These are phyloP conservation scores for Tremella mesenterica DNA, from an alignment of 768 basidiomycete genomes.

Conservation along the genomic window DNA sequence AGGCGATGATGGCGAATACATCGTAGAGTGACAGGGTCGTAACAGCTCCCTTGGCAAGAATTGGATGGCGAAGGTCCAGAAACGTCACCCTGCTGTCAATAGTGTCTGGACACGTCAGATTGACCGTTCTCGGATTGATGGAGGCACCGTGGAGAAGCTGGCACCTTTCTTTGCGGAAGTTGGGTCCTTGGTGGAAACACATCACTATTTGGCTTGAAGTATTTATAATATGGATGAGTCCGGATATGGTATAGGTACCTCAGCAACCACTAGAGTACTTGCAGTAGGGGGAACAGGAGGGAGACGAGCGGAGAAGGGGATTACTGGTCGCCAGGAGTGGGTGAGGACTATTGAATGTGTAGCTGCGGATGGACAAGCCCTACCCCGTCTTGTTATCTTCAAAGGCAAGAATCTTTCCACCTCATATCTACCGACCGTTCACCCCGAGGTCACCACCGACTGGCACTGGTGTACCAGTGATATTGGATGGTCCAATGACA, in stretches of 20 bases:
- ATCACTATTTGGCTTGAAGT: neutral
- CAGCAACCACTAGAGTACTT: neutral
- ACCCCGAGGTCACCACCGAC: neutral
- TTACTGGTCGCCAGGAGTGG: neutral
- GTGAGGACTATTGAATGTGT: slow-evolving; percentile 1
- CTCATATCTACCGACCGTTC: neutral
- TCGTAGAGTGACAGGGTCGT: no score
- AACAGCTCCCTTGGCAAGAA: neutral
- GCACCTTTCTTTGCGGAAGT: neutral
- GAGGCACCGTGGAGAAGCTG: neutral
- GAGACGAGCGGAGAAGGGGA: neutral
- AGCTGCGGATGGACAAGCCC: neutral
- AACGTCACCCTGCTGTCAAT: neutral
- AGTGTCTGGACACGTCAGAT: neutral
- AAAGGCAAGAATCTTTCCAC: neutral
- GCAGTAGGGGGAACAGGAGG: neutral
- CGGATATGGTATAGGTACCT: neutral
- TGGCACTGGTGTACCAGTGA: neutral
- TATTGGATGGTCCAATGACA: neutral
- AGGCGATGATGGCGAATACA: no score
- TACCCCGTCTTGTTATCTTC: neutral
- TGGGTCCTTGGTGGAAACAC: neutral
- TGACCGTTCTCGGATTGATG: neutral
- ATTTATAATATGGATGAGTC: neutral
- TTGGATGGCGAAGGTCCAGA: neutral